Base-by-base conservation (phyloP, 305 asterid species). In the Fraxinus xanthoxyloides region DNA sequence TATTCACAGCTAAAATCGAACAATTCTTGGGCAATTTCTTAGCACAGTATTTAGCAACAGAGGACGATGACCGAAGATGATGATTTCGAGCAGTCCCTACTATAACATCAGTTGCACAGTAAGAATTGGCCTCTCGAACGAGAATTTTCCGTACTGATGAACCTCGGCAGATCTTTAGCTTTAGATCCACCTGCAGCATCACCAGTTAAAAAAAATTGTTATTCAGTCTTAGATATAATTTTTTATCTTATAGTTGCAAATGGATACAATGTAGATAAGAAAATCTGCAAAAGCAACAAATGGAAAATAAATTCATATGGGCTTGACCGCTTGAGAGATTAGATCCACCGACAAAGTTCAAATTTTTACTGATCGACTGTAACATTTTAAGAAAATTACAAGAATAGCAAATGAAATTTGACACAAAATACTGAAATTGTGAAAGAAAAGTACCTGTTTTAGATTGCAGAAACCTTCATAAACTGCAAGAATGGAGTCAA, bases 381-480 rank as follows among this genome's bases (percentile, higher is more conserved):
- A 7, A 2, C 67, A n/a, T 36, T 72, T 32, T 12, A 2, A 31
- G 38, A 26, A 17, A 34, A 40, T 32, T n/a, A 72, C 51, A 17
- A 21, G 30, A 21, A 32, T 23, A 30, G 12, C 19, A 12, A 31
- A 32, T 32, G 32, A 36, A 72, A 35, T 51, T 4, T 3, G 34
- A 19, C 21, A 75, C 48, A 10, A n/a, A 13, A 38, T 63, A 35
- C 17, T 17, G 56, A 36, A 76, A 4, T 26, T 13, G 12, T 17
- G n/a, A 63, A 75, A 31, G 61, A 75, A 9, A 12, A 34, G 32
- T 72, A 93, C 98, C 98, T 96, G 98, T 83, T 92, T 96, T 67
- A 96, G 91, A 87, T 96, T 96, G 74, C 99, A 96, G 90, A 96
- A 94, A 32, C 97, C 98, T 86, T 93, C 97, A 75, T 94, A 94